phyloP scores from a whole-genome alignment of 345 rosid species.

The Gossypium anomalum region DNA sequence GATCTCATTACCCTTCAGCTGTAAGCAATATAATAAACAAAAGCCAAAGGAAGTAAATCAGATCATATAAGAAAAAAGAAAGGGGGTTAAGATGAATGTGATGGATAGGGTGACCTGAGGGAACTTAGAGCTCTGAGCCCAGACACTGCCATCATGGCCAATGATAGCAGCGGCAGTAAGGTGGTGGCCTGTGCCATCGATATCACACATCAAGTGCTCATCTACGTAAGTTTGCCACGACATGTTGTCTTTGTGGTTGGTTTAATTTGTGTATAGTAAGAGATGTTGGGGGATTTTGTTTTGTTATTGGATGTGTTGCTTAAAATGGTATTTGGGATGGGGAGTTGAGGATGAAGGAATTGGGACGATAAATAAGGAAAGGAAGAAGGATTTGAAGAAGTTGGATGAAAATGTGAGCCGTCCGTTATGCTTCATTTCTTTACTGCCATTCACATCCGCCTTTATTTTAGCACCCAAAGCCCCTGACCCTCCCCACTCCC shows the following conservation, averaged over 20 bases:
- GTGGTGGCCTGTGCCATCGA: conserved; percentile 55
- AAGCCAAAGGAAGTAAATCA: neutral
- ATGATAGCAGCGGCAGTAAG: conserved; percentile 72
- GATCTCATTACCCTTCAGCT: conserved; percentile 63
- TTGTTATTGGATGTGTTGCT: neutral
- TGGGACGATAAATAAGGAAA: conserved; percentile 9
- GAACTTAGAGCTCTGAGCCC: conserved; percentile 77
- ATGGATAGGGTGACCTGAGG: conserved; percentile 40
- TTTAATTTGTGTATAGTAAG: neutral
- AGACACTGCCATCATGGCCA: conserved; percentile 78
- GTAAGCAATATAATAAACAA: conserved; percentile 8
- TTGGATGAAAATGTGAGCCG: conserved; percentile 21
- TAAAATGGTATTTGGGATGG: conserved; percentile 16
- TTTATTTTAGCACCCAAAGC: conserved; percentile 22
- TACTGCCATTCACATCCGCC: conserved; percentile 37
- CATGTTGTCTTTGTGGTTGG: conserved; percentile 33
- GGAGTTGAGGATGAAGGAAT: neutral
- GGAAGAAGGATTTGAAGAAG: conserved; percentile 10
- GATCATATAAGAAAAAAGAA: neutral
- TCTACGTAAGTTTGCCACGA: conserved; percentile 94
- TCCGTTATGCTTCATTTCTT: conserved; percentile 13
- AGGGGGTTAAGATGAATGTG: neutral
- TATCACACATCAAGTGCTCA: conserved; percentile 87
- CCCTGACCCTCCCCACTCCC: neutral
- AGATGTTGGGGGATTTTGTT: neutral